Conservation (phyloP, 306 rosid species). For the Rubus parviflorus region DNA sequence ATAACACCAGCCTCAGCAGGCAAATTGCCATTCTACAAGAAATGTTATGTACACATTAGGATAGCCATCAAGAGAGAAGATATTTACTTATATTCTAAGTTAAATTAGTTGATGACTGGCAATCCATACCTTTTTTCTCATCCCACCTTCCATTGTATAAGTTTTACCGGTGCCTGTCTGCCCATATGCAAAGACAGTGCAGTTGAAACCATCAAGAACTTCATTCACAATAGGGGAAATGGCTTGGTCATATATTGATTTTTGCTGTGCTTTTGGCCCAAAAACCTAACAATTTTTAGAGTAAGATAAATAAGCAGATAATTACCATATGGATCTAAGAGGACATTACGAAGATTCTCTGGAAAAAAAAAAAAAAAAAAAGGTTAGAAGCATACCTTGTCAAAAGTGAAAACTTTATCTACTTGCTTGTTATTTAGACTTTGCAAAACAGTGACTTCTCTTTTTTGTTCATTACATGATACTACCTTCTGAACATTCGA, state of each 20-base stretch:
- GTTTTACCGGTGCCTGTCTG: slow-evolving; percentile 99
- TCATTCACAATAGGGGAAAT: slow-evolving; percentile 86
- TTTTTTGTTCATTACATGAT: slow-evolving; percentile 74
- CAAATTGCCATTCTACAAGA: slow-evolving; percentile 71
- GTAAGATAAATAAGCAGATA: not conserved
- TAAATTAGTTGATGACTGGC: not conserved
- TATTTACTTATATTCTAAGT: not conserved
- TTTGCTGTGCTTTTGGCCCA: slow-evolving; percentile 91
- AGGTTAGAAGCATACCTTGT: slow-evolving; percentile 57
- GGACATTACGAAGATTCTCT: not conserved
- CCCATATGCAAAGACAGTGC: slow-evolving; percentile 96
- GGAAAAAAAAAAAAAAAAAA: not conserved
- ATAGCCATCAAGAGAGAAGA: not conserved
- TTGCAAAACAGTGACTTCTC: slow-evolving; percentile 82
- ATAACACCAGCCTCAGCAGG: slow-evolving; percentile 93
- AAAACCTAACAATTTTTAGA: slow-evolving; percentile 56
- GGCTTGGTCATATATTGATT: slow-evolving; percentile 91
- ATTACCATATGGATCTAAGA: not conserved
- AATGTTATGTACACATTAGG: not conserved
- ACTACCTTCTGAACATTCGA: slow-evolving; percentile 58
- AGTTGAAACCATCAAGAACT: slow-evolving; percentile 94
- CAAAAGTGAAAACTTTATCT: slow-evolving; percentile 80
- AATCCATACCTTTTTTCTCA: slow-evolving; percentile 72
- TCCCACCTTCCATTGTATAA: slow-evolving; percentile 98
- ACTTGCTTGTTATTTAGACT: slow-evolving; percentile 84